Conservation (phyloP, 441 rosid genomes). For the Euphorbia schlechtendalii region DNA sequence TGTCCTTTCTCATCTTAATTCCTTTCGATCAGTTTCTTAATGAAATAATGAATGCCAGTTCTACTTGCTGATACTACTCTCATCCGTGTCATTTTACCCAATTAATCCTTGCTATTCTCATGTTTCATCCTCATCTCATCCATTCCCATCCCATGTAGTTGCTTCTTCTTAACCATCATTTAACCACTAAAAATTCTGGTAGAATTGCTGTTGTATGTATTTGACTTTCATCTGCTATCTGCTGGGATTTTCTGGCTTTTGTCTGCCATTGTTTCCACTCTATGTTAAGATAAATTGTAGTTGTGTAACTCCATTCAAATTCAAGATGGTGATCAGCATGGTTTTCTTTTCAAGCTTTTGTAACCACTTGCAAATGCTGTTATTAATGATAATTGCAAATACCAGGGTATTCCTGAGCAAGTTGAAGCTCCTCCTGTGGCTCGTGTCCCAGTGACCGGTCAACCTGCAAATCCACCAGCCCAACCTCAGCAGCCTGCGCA, state of each 20-base stretch:
- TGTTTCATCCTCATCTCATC: background rate
- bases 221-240: background rate
- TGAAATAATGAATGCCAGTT: background rate
- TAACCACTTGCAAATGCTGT: background rate
- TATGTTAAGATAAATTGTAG: background rate
- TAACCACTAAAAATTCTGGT: background rate
- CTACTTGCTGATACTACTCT: background rate
- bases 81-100: too few relatives aligned
- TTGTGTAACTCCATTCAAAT: background rate
- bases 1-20: background rate
- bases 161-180: too few relatives aligned
- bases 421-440: slow-evolving; percentile 65
- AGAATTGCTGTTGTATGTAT: background rate
- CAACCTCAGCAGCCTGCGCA: slow-evolving; percentile 50
- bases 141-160: too few relatives aligned
- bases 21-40: background rate
- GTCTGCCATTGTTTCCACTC: background rate
- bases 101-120: too few relatives aligned
- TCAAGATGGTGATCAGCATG: background rate
- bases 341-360: background rate
- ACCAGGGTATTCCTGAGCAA: slow-evolving; percentile 92
- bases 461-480: slow-evolving; percentile 41
- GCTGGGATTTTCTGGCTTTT: background rate
- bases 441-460: slow-evolving; percentile 47
- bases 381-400: slow-evolving; percentile 10